Base-by-base conservation (phyloP, 2,329 filamentous ascomycete genomes). In the Shiraia bambusicola region DNA sequence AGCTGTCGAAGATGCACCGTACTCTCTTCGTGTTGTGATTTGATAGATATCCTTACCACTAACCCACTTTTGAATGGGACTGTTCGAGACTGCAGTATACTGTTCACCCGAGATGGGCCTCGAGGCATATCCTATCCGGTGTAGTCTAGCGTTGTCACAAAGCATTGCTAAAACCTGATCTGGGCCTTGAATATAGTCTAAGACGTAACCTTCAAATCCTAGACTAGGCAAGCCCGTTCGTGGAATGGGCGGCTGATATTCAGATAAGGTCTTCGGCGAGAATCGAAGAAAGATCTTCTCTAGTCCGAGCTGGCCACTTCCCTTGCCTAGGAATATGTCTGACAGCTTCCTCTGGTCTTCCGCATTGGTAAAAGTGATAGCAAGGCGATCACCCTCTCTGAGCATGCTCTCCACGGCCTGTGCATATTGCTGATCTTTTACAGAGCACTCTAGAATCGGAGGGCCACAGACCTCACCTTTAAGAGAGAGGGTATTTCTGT, bases 131-230 rank as follows among this genome's bases (percentile, higher is more conserved):
- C 82, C 88, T 5, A 84, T 84, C 17, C 74, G 72, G 56, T 95
- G 82, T 6, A 96, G 68, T 38, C 73, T 78, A 43, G 78, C 81
- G 53, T 87, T 84, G 10, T 82, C 79, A 66, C 90, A 96, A 15
- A 98, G 79, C 86, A 95, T 93, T 6, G 88, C 86, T 25, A 97
- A 72, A 1, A 98, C 88, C 2, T 87, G 79, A 1, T 85, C 82
- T 0, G 94, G 94, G 0, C 92, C 93, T 25, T 84, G 78, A 5
- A 98, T 63, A 44, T 80, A 88, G 59, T 97, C 87, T 17, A 87
- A 76, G 1, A 89, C 83, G 72, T 87, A 95, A 2, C 85, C 83
- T 50, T 94, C 86, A 35, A 98, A 80, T 0, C 89, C 89, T 26
- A 67, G 82, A 43, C 28, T 58, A 45, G 37, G 59, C 41, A 89